These are phyloP conservation scores for Purpureocillium lavendulum DNA, from an alignment of 2,329 filamentous ascomycete genomes.

Conservation along the genomic window DNA sequence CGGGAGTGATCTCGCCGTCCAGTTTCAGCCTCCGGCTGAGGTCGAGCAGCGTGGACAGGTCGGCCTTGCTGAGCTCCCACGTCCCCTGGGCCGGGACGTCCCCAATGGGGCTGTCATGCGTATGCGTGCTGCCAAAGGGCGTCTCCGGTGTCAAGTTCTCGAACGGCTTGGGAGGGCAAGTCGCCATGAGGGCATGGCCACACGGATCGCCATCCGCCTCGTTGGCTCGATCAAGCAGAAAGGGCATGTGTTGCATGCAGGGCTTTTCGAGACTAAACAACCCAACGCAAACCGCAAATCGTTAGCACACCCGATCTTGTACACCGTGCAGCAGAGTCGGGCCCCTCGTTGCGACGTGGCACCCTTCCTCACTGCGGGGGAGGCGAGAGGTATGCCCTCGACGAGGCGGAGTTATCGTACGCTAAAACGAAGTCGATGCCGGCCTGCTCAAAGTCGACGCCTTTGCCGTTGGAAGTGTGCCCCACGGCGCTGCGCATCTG, in stretches of 20 bases:
- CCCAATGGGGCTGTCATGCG: conserved; percentile 18
- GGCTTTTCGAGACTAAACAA: conserved; percentile 74
- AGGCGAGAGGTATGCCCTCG: conserved; percentile 59
- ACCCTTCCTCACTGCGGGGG: conserved; percentile 39
- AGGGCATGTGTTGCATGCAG: conserved; percentile 86
- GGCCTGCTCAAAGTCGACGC: conserved; percentile 68
- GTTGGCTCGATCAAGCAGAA: conserved; percentile 54
- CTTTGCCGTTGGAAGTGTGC: conserved; percentile 22
- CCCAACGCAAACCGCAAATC: conserved; percentile 25
- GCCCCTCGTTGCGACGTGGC: conserved; percentile 3
- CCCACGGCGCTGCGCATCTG: conserved; percentile 17
- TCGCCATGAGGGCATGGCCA: conserved; percentile 90
- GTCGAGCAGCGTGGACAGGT: conserved; percentile 74
- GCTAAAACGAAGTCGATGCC: conserved; percentile 87
- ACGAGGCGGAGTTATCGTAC: conserved; percentile 57
- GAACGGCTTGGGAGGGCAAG: conserved; percentile 67
- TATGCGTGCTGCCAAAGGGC: conserved; percentile 41
- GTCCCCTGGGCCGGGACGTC: conserved; percentile 54
- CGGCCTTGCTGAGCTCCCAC: conserved; percentile 68
- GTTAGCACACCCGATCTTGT: conserved; percentile 31
- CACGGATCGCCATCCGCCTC: conserved; percentile 61
- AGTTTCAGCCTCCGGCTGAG: conserved; percentile 75
- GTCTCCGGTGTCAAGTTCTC: conserved; percentile 39
- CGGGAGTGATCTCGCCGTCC: conserved; percentile 85
- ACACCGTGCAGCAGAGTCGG: conserved; percentile 8